Base-by-base conservation (phyloP, 2,329 filamentous ascomycete species). In the Colletotrichum orbiculare region DNA sequence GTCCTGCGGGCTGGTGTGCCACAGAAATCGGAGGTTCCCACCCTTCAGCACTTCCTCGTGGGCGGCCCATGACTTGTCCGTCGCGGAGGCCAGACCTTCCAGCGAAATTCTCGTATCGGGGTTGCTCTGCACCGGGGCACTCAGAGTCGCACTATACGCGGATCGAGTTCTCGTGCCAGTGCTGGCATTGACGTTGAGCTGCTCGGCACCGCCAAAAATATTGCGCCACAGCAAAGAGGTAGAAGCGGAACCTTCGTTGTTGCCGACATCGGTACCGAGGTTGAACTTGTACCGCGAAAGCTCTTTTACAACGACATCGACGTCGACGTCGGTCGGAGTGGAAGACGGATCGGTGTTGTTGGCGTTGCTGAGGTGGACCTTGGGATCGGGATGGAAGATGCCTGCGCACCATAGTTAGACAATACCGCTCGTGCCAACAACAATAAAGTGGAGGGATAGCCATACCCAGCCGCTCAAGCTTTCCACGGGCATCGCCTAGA, bases 231-330 rank as follows among this genome's bases (percentile, higher is more conserved):
- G 85, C 48, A 94, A 85, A 70, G 96, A 95, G 69, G 92, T 90
- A 74, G 97, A 98, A 4, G 94, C 95, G 8, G 94, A 97, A 41
- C 95, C 96, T 78, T 99, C 96, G 25, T 93, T 89, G 74, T 96
- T 97, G 68, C 96, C 96, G 49, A 97, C 85, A 75, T 98, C 95
- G 8, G 96, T 98, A 65, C 96, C 96, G 0, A 94, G 97, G 81
- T 97, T 97, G 73, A 98, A 86, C 64, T 94, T 89, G 73, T 98
- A 88, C 43, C 91, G 89, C 38, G 92, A 91, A 69, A 92, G 89
- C 78, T 99, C 95, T 57, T 88, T 88, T 61, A 97, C 85, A 72
- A 90, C 91, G 57, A 97, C 86, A 69, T 95, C 91, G 70, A 98
- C 77, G 74, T 97, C 93, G 58, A 97, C 78, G 74, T 97, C 93